Evolutionary conservation across 257 asterid species (phyloP).

Genomic region (Eustoma russellianum): DNA sequence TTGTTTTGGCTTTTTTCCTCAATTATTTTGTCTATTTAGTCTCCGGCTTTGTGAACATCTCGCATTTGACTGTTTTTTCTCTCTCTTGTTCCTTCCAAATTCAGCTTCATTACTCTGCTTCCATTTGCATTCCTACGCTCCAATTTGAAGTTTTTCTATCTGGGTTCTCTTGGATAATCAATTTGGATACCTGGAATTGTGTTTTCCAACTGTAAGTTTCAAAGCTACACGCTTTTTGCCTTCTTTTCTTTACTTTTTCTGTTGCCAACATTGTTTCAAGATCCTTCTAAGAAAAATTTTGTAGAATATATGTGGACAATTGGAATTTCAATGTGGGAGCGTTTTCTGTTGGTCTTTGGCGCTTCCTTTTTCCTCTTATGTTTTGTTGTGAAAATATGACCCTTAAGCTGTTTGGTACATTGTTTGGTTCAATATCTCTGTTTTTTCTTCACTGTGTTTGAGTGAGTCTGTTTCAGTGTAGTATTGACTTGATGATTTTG

Average conservation of each 20-base stretch:
- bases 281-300: not conserved
- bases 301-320: no score
- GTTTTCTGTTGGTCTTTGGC: no score
- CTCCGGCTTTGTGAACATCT: constrained; percentile 37
- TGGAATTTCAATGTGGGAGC: no score
- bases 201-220: constrained; percentile 10
- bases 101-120: constrained; percentile 2
- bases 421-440: no score
- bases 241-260: not conserved
- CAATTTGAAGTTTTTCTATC: not conserved
- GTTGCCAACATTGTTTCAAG: not conserved
- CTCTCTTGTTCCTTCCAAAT: constrained; percentile 2
- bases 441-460: no score
- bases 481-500: no score
- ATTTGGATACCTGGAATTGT: constrained; percentile 17
- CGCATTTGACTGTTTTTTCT: constrained; percentile 22
- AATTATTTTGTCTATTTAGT: constrained; percentile 40
- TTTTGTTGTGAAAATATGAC: no score
- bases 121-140: constrained; percentile 4
- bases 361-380: no score
- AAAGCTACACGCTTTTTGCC: not conserved
- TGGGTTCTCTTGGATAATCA: constrained; percentile 2
- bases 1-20: no score
- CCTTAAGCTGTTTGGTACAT: no score
- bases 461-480: no score